Percentiles rank a stretch among this genome's conserved stretches.
These are phyloP conservation scores for Aspergillus bertholletiae DNA, from an alignment of 495 filamentous ascomycete genomes.

Conservation along the genomic window DNA sequence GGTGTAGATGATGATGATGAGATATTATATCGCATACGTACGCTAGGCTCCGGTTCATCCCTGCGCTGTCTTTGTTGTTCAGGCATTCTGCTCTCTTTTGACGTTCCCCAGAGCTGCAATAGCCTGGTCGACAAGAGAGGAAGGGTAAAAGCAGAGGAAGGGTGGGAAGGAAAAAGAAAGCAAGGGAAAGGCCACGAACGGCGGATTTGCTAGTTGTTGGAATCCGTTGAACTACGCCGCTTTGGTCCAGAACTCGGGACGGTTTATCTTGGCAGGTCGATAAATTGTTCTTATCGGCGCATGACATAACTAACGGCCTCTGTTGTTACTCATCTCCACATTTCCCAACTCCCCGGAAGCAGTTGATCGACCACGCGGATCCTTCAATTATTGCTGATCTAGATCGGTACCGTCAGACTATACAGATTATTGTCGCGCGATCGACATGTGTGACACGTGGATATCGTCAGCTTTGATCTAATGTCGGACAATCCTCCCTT, in stretches of 20 bases:
- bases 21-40: constrained; percentile 24
- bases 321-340: no score
- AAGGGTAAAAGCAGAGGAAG: constrained; percentile 13
- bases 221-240: not conserved
- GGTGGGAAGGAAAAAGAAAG: constrained; percentile 9
- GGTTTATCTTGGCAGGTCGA: constrained; percentile 18
- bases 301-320: no score
- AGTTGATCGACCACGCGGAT: no score
- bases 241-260: constrained; percentile 11
- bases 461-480: constrained; percentile 18
- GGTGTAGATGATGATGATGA: no score
- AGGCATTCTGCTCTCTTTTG: constrained; percentile 33
- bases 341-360: no score
- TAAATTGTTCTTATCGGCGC: not conserved
- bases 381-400: no score
- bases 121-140: not conserved
- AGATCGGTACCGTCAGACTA: no score
- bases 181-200: constrained; percentile 25
- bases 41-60: constrained; percentile 31
- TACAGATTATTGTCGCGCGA: constrained; percentile 18
- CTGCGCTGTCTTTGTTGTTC: constrained; percentile 42
- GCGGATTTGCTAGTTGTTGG: not conserved
- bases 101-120: not conserved
- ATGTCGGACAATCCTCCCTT: constrained; percentile 39
- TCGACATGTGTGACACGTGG: constrained; percentile 26